phyloP scores from a whole-genome alignment of 2,329 filamentous ascomycete species.

The Pseudocercospora crystallina region DNA sequence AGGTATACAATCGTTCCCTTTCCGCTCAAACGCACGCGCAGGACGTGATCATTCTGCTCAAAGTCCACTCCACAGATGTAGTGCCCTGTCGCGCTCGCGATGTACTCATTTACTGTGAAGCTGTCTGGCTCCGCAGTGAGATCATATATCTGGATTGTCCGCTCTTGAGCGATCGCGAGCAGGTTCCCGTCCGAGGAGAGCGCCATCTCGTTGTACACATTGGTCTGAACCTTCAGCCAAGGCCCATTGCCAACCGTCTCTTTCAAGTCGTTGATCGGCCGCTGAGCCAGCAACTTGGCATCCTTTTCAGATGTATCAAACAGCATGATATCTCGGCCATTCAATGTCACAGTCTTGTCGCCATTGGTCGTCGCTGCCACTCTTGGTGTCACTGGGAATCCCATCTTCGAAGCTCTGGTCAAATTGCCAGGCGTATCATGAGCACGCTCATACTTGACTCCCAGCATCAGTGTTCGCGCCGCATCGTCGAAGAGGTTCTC shows the following conservation, averaged over 20 bases:
- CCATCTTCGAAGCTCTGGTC: conserved; percentile 17
- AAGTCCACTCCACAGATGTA: conserved; percentile 38
- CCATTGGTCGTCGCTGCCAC: conserved; percentile 28
- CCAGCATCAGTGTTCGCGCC: conserved; percentile 34
- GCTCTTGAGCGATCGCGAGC: conserved; percentile 36
- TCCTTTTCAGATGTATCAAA: conserved; percentile 29
- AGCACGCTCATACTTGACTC: conserved; percentile 25
- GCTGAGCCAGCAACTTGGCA: conserved; percentile 22
- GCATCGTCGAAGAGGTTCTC: conserved; percentile 31
- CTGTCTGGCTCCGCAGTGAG: conserved; percentile 30
- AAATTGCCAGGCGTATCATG: conserved; percentile 21
- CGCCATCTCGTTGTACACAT: conserved; percentile 32
- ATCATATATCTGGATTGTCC: conserved; percentile 38
- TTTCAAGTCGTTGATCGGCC: conserved; percentile 34
- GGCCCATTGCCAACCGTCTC: conserved; percentile 34
- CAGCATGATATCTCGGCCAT: conserved; percentile 31
- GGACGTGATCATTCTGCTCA: conserved; percentile 33
- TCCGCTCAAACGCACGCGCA: conserved; percentile 35
- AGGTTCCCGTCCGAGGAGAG: conserved; percentile 33
- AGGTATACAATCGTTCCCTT: conserved; percentile 38
- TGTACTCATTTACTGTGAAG: conserved; percentile 34
- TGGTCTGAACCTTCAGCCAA: conserved; percentile 33
- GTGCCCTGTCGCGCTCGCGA: conserved; percentile 34
- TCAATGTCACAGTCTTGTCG: conserved; percentile 28
- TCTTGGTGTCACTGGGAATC: conserved; percentile 21